Evolutionary conservation across 1,284 basidiomycete genomes (phyloP).

Genomic region (Cryptococcus wingfieldii): DNA sequence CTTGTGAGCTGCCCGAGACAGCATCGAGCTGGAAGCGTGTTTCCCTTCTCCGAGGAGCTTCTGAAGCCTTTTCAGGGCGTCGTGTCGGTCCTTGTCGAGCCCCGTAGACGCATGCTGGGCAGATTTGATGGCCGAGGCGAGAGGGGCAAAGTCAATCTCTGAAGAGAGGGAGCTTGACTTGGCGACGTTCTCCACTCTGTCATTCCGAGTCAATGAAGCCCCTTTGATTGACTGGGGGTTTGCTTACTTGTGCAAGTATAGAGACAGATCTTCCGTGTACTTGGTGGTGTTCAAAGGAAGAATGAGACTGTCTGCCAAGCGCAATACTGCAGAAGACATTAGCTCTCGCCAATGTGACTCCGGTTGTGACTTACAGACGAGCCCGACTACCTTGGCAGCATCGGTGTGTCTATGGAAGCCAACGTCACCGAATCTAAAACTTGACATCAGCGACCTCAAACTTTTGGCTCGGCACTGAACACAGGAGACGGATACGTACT

Average conservation of each 20-base stretch:
- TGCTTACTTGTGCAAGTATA: conserved; percentile 56
- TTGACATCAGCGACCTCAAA: not conserved
- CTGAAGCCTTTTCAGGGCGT: conserved; percentile 45
- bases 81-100: conserved; percentile 57
- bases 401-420: conserved; percentile 69
- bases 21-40: conserved; percentile 3
- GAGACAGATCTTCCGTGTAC: conserved; percentile 61
- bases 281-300: conserved; percentile 72
- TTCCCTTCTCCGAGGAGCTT: conserved; percentile 34
- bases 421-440: conserved; percentile 62
- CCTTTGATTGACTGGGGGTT: too few relatives aligned
- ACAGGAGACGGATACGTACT: conserved; percentile 13
- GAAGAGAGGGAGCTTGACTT: conserved; percentile 26
- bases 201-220: not conserved
- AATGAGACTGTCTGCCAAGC: conserved; percentile 59
- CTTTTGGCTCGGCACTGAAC: not conserved
- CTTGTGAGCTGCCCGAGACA: not conserved
- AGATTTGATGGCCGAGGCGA: conserved; percentile 55
- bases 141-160: conserved; percentile 51
- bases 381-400: conserved; percentile 62
- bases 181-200: conserved; percentile 55
- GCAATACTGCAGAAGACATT: conserved; percentile 50
- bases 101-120: conserved; percentile 56
- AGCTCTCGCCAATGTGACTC: not conserved
- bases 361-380: conserved; percentile 45